Evolutionary conservation across 805 yeast species (phyloP).

Genomic region (Candida anglica): DNA sequence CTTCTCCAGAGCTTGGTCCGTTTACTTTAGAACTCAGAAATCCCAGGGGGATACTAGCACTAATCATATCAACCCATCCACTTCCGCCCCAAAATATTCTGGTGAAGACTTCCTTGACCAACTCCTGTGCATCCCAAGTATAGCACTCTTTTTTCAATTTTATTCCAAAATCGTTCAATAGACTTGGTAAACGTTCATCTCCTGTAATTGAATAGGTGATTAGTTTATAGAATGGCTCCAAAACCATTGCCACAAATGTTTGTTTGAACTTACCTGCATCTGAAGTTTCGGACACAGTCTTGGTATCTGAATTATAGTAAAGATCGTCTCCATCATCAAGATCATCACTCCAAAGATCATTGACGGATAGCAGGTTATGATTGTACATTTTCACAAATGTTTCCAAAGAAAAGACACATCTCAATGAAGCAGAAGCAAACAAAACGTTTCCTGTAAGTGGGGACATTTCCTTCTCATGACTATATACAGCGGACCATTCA

Average conservation of each 20-base stretch:
- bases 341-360: conserved; percentile 13
- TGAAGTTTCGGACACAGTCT: conserved; percentile 36
- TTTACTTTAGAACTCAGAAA: too few species aligned
- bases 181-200: conserved; percentile 38
- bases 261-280: conserved; percentile 22
- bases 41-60: background rate
- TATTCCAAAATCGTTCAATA: conserved; percentile 49
- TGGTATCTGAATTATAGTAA: conserved; percentile 39
- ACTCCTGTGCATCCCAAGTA: conserved; percentile 53
- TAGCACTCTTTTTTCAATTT: conserved; percentile 35
- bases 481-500: conserved; percentile 20
- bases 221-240: conserved; percentile 79
- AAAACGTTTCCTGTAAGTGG: conserved; percentile 66
- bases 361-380: too few species aligned
- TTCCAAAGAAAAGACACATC: conserved; percentile 60
- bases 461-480: conserved; percentile 36
- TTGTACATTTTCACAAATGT: conserved; percentile 58
- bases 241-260: conserved; percentile 61
- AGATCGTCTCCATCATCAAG: conserved; percentile 54
- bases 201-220: conserved; percentile 56
- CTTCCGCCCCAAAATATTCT: conserved; percentile 47
- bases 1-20: background rate
- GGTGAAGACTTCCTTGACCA: conserved; percentile 52
- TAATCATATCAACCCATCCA: conserved; percentile 21
- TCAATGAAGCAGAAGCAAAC: conserved; percentile 66